Evolutionary conservation across 164 flowering plant species (phyloP).

Genomic region (Aristolochia californica): DNA sequence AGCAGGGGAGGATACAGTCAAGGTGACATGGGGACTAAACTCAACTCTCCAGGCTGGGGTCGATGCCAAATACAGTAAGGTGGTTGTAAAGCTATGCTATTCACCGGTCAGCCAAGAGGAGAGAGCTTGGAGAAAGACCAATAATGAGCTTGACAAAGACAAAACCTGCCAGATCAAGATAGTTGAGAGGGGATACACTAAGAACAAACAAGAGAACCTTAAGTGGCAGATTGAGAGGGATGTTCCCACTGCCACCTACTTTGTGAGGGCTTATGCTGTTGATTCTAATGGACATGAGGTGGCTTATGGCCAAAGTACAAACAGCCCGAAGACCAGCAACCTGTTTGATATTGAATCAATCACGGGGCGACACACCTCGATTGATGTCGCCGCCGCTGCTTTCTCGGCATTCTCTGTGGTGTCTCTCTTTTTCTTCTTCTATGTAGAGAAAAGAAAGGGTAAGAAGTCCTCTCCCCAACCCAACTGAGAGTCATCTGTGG

Average conservation of each 20-base stretch:
- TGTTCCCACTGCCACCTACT: conserved; percentile 23
- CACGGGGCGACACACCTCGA: conserved; percentile 56
- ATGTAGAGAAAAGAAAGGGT: conserved; percentile 53
- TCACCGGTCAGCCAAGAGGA: conserved; percentile 60
- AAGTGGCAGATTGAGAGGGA: conserved; percentile 28
- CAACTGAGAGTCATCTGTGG: neutral
- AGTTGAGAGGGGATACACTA: conserved; percentile 8
- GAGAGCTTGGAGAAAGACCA: conserved; percentile 57
- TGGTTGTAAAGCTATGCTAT: conserved; percentile 55
- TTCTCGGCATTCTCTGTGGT: conserved; percentile 78
- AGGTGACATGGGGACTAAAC: conserved; percentile 43
- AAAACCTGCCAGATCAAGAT: conserved; percentile 52
- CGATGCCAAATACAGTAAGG: conserved; percentile 34
- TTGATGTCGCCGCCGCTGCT: conserved; percentile 55
- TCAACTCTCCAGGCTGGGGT: conserved; percentile 21
- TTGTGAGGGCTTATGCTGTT: conserved; percentile 21
- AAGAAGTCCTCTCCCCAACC: conserved; percentile 10
- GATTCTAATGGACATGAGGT: conserved; percentile 20
- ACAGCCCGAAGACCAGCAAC: conserved; percentile 31
- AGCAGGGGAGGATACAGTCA: conserved; percentile 42
- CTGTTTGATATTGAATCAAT: conserved; percentile 47
- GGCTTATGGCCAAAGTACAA: conserved; percentile 68
- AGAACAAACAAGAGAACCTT: conserved; percentile 3
- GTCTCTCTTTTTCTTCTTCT: conserved; percentile 52
- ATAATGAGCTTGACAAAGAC: conserved; percentile 39